These are phyloP conservation scores for Polytrichum commune DNA, from an alignment of 225 moss, liverwort and hornwort species.

Conservation along the genomic window DNA sequence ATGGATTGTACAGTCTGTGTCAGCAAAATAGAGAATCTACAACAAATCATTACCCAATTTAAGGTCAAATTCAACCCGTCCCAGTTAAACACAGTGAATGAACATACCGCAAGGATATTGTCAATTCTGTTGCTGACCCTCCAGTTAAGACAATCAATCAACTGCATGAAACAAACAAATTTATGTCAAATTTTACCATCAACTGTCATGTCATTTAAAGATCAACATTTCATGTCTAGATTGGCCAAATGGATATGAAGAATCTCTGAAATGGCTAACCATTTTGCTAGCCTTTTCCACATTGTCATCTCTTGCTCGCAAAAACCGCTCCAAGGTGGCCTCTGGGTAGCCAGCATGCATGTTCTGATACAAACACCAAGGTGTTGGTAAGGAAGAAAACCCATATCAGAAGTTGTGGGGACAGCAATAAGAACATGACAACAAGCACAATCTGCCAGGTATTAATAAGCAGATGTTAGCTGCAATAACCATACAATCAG, in stretches of 20 bases:
- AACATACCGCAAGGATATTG: constrained; percentile 70
- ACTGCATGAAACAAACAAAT: constrained; percentile 42
- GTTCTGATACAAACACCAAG: constrained; percentile 41
- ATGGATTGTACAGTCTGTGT: background rate
- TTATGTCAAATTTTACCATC: too few relatives aligned
- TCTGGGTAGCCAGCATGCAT: constrained; percentile 73
- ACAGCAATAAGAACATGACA: background rate
- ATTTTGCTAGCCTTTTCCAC: constrained; percentile 75
- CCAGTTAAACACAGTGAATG: too few relatives aligned
- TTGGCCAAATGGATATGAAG: too few relatives aligned
- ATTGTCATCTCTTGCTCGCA: constrained; percentile 79
- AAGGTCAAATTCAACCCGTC: too few relatives aligned
- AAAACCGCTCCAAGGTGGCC: constrained; percentile 54
- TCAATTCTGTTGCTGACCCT: constrained; percentile 85
- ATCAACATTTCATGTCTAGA: too few relatives aligned
- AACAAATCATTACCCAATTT: too few relatives aligned
- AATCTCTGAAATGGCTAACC: constrained; percentile 36
- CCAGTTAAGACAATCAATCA: constrained; percentile 78
- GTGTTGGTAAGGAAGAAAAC: too few relatives aligned
- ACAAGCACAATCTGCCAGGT: too few relatives aligned
- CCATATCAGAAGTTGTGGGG: background rate
- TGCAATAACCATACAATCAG: too few relatives aligned
- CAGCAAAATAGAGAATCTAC: too few relatives aligned
- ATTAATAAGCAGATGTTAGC: too few relatives aligned
- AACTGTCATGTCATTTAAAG: too few relatives aligned